Evolutionary conservation across 148 eudicot genomes (phyloP).

Genomic region (Fagopyrum esculentum): DNA sequence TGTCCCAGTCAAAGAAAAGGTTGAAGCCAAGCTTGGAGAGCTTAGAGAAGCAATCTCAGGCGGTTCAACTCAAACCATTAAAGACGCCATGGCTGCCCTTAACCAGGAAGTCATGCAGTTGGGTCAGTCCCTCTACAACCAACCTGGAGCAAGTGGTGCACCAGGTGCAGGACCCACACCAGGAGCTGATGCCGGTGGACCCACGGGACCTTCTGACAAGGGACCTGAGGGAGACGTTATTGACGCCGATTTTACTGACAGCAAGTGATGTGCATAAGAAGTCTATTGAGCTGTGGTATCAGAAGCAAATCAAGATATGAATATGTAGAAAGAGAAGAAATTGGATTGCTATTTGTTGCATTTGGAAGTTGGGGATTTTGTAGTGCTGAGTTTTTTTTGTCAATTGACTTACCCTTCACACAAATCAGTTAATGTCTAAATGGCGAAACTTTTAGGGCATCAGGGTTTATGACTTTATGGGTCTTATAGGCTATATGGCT

Average conservation of each 20-base stretch:
- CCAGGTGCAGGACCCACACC: slow-evolving; percentile 28
- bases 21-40: slow-evolving; percentile 35
- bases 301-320: not conserved
- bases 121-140: slow-evolving; percentile 38
- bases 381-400: not conserved
- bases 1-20: slow-evolving; percentile 36
- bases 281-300: not conserved
- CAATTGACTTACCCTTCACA: slow-evolving; percentile 4
- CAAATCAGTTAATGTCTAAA: not conserved
- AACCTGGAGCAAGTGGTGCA: slow-evolving; percentile 26
- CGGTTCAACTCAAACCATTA: slow-evolving; percentile 33
- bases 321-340: not conserved
- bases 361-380: slow-evolving; percentile 6
- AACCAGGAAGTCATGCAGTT: slow-evolving; percentile 46
- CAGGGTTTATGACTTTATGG: no score
- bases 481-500: not conserved
- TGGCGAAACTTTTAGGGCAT: not conserved
- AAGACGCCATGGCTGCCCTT: slow-evolving; percentile 39
- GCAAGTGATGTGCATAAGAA: slow-evolving; percentile 24
- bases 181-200: slow-evolving; percentile 21
- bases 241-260: slow-evolving; percentile 41
- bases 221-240: slow-evolving; percentile 42
- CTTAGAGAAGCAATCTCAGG: slow-evolving; percentile 37
- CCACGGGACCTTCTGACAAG: slow-evolving; percentile 23
- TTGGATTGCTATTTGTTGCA: not conserved